Percentiles rank a stretch among this genome's conserved stretches.
Evolutionary conservation across 2,329 filamentous ascomycete species (phyloP).

Genomic region (Penicillium sp.): DNA sequence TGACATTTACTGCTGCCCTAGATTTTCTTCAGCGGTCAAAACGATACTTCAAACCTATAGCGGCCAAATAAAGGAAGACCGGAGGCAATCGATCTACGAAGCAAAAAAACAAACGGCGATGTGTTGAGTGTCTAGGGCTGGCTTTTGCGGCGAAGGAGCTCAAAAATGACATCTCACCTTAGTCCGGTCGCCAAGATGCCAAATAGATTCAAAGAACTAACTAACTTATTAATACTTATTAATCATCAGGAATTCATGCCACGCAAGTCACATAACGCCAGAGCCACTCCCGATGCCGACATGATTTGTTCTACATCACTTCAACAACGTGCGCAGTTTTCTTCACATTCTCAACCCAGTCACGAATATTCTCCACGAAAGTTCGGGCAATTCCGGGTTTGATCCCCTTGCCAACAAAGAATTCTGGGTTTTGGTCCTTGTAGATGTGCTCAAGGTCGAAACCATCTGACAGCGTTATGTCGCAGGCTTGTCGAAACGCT

Average conservation of each 20-base stretch:
- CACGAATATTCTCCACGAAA: conserved; percentile 13
- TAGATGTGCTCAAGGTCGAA: conserved; percentile 14
- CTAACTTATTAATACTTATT: neutral
- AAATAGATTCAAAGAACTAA: neutral
- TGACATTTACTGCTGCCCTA: too few species aligned
- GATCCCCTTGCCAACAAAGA: conserved; percentile 10
- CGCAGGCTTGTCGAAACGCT: conserved; percentile 11
- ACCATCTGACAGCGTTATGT: conserved; percentile 12
- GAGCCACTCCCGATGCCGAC: neutral
- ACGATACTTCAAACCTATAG: neutral
- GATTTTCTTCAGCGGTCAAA: too few species aligned
- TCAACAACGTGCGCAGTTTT: conserved; percentile 8
- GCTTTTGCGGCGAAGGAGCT: neutral
- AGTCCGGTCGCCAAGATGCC: neutral
- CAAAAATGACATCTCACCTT: neutral
- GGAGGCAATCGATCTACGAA: neutral
- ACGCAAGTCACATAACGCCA: neutral
- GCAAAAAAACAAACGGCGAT: neutral
- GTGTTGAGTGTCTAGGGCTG: neutral
- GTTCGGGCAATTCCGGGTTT: conserved; percentile 12
- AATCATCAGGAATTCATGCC: neutral
- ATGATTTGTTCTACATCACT: conserved; percentile 5
- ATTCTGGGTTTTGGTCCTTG: conserved; percentile 12
- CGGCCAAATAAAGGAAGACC: neutral
- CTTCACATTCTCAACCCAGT: conserved; percentile 12